Evolutionary conservation across 306 rosid species (phyloP), one percentile per base, ranked within the genome.

Genomic region (Pterocarpus macrocarpus): DNA sequence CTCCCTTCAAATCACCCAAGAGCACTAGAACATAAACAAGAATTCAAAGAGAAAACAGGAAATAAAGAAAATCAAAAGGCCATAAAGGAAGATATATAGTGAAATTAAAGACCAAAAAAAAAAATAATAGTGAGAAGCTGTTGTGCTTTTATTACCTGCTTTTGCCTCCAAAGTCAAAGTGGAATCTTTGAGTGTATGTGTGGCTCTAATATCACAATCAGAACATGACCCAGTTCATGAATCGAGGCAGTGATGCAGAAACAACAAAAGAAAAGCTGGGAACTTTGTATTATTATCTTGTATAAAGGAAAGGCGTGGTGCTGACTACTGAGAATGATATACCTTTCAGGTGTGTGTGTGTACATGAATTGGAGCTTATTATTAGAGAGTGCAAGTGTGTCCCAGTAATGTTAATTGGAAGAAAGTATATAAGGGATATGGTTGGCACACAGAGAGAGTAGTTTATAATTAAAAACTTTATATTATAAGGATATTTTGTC

Each of bases 131-230:
- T n/a, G 47, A 67, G 57, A 71, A 57, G 78, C 47, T 58, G 73
- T 14, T 64, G 38, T 58, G 80, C 5, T 58, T 75, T 14, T 50
- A 11, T 85, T 75, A 62, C 80, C 73, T 52, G 69, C 66, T 79
- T 49, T 36, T 71, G 50, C 78, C 78, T 79, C 75, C 9, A 78
- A 89, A 90, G 94, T 93, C 93, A 87, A 91, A 82, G 76, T 57
- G 82, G 78, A 85, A 76, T 81, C 63, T 63, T 4, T 5, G 28
- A 4, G 44, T 59, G 80, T 43, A 8, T 68, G 58, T 65, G 89
- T 67, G 86, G 83, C 89, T 84, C 87, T 4, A 82, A 67, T 57
- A 79, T 55, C 82, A 75, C 73, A 85, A 88, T 80, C 87, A 69
- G 73, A 52, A 80, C 38, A 76, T 39, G 69, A 82, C 85, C 85